These are phyloP conservation scores for Laburnicola sp. DNA, from an alignment of 2,329 filamentous ascomycete species.

Conservation along the genomic window DNA sequence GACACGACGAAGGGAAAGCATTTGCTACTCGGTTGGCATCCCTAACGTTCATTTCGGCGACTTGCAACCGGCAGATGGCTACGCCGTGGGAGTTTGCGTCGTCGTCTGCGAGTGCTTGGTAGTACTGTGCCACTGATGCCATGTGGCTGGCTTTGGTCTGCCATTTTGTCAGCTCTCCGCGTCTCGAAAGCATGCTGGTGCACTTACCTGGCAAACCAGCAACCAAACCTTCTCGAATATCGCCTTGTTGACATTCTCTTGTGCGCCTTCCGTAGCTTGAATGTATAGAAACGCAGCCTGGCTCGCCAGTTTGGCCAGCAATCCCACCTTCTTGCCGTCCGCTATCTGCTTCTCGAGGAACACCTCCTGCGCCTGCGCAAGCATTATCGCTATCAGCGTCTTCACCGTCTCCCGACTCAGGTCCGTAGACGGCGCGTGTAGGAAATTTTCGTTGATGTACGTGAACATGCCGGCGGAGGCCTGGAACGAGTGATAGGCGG, in stretches of 20 bases:
- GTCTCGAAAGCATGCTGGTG: background rate
- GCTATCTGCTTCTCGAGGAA: conserved; percentile 95
- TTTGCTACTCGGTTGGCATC: conserved; percentile 77
- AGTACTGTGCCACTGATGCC: conserved; percentile 87
- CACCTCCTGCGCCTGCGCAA: conserved; percentile 95
- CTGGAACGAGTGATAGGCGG: conserved; percentile 97
- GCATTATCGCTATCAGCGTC: conserved; percentile 86
- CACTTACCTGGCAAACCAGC: conserved; percentile 71
- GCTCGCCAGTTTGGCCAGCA: conserved; percentile 89
- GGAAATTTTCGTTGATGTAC: conserved; percentile 99
- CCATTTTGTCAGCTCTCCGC: conserved; percentile 32
- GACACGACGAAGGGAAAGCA: conserved; percentile 77
- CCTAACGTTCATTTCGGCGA: conserved; percentile 76
- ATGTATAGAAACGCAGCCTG: conserved; percentile 87
- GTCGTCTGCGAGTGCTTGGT: conserved; percentile 87
- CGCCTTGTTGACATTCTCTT: conserved; percentile 87
- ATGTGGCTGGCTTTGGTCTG: conserved; percentile 78
- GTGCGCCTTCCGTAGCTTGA: conserved; percentile 84
- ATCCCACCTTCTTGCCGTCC: conserved; percentile 87
- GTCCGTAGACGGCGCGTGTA: conserved; percentile 96
- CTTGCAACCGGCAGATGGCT: conserved; percentile 78
- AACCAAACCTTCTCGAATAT: conserved; percentile 96
- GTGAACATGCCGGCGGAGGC: conserved; percentile 99
- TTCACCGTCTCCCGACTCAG: conserved; percentile 95
- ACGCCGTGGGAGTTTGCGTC: conserved; percentile 85